Evolutionary conservation across 805 yeast genomes (phyloP).

Genomic region (Candida multigemmis): DNA sequence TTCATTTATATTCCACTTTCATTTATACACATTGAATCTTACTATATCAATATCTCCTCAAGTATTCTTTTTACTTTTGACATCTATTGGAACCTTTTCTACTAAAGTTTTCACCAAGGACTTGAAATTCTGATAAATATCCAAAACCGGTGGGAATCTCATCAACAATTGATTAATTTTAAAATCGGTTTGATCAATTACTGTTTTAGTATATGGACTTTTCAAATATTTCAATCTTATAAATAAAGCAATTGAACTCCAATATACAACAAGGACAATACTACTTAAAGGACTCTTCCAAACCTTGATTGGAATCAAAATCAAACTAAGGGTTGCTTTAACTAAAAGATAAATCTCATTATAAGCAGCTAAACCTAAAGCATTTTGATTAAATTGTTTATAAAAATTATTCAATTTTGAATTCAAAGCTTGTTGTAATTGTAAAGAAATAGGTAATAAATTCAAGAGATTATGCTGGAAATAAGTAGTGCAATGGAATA

Average conservation of each 20-base stretch:
- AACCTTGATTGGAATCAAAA: conserved; percentile 14
- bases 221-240: conserved; percentile 25
- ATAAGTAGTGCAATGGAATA: conserved; percentile 29
- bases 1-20: neutral
- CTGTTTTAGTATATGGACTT: conserved; percentile 21
- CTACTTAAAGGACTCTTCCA: conserved; percentile 14
- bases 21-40: too few species aligned
- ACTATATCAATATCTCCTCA: too few species aligned
- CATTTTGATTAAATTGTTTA: conserved; percentile 22
- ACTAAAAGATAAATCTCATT: conserved; percentile 21
- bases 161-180: conserved; percentile 19
- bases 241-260: conserved; percentile 18
- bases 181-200: conserved; percentile 38
- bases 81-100: conserved; percentile 10
- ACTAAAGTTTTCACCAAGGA: conserved; percentile 8
- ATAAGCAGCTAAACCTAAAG: conserved; percentile 27
- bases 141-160: conserved; percentile 7
- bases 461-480: conserved; percentile 27
- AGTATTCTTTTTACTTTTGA: conserved; percentile 5
- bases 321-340: conserved; percentile 15
- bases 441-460: conserved; percentile 19
- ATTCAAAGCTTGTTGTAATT: conserved; percentile 20
- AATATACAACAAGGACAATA: conserved; percentile 26
- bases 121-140: conserved; percentile 13
- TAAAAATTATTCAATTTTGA: conserved; percentile 20